Evolutionary conservation across 176 grass and related monocot genomes (phyloP).

Genomic region (Oryza nivara): DNA sequence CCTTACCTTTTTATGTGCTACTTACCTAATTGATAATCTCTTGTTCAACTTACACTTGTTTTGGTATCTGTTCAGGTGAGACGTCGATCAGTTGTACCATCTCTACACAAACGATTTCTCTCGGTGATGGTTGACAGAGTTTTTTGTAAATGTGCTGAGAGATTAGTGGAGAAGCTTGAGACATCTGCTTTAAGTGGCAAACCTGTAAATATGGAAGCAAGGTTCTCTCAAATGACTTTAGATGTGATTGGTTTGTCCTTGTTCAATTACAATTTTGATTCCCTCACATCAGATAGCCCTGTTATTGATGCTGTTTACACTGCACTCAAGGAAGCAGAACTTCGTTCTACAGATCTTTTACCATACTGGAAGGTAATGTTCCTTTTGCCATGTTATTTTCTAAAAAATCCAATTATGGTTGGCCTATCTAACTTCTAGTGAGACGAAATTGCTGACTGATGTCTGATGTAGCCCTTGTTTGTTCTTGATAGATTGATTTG

Average conservation of each 20-base stretch:
- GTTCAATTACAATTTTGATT: slow-evolving; percentile 99
- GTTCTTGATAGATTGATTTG: slow-evolving; percentile 60
- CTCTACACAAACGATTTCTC: slow-evolving; percentile 87
- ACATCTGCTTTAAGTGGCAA: slow-evolving; percentile 62
- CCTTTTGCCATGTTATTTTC: slow-evolving; percentile 5
- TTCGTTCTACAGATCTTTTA: slow-evolving; percentile 91
- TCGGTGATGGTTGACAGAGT: slow-evolving; percentile 93
- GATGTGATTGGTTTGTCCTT: slow-evolving; percentile 95
- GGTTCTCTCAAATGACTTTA: slow-evolving; percentile 92
- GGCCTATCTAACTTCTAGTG: background rate
- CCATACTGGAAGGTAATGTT: slow-evolving; percentile 88
- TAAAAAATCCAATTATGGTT: background rate
- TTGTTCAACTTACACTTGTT: slow-evolving; percentile 31
- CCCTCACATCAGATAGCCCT: slow-evolving; percentile 84
- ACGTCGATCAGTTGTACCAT: slow-evolving; percentile 85
- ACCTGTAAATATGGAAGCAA: slow-evolving; percentile 92
- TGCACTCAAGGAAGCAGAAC: slow-evolving; percentile 91
- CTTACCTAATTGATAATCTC: slow-evolving; percentile 8
- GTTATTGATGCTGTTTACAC: slow-evolving; percentile 97
- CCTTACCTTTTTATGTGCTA: background rate
- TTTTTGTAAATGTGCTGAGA: slow-evolving; percentile 85
- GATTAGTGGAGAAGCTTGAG: slow-evolving; percentile 88
- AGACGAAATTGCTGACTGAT: background rate
- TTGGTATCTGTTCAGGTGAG: slow-evolving; percentile 59
- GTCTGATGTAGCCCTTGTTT: slow-evolving; percentile 34